A percentile compares a stretch with the other conserved stretches of the same genome.
Evolutionary conservation across 371 early-diverging fungal species (phyloP).

Genomic region (Mucor irregularis): DNA sequence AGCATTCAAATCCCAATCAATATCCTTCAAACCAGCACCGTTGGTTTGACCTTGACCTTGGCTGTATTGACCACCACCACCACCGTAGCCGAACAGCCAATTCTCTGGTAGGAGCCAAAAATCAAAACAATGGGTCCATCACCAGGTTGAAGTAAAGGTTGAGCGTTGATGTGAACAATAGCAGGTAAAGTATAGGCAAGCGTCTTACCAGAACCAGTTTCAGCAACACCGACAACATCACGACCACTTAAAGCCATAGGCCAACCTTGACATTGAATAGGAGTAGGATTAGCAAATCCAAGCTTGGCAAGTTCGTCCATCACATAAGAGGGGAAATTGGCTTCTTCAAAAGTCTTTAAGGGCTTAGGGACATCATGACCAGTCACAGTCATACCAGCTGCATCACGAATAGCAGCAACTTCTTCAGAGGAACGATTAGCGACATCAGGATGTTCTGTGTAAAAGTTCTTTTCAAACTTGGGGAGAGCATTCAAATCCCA

Average conservation of each 20-base stretch:
- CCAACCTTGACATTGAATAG: slow-evolving; percentile 99
- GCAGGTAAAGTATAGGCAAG: slow-evolving; percentile 96
- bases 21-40: slow-evolving; percentile 60
- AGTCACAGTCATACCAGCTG: slow-evolving; percentile 73
- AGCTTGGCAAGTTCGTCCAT: slow-evolving; percentile 81
- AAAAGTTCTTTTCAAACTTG: slow-evolving; percentile 94
- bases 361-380: slow-evolving; percentile 80
- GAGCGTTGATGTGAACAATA: slow-evolving; percentile 98
- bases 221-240: slow-evolving; percentile 98
- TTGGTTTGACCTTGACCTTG: slow-evolving; percentile 48
- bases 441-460: slow-evolving; percentile 73
- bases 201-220: slow-evolving; percentile 99
- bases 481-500: slow-evolving; percentile 74
- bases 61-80: slow-evolving; percentile 42
- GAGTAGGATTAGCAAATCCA: slow-evolving; percentile 91
- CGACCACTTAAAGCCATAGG: slow-evolving; percentile 98
- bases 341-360: slow-evolving; percentile 79
- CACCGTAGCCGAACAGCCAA: slow-evolving; percentile 73
- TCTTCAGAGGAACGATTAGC: slow-evolving; percentile 60
- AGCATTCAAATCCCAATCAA: slow-evolving; percentile 69
- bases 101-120: slow-evolving; percentile 93
- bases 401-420: slow-evolving; percentile 61
- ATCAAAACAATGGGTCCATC: slow-evolving; percentile 97
- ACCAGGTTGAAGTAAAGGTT: slow-evolving; percentile 90
- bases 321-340: slow-evolving; percentile 84